Evolutionary conservation across 2,329 filamentous ascomycete genomes (phyloP).

Genomic region (Immersiporthe knoxdaviesiana): DNA sequence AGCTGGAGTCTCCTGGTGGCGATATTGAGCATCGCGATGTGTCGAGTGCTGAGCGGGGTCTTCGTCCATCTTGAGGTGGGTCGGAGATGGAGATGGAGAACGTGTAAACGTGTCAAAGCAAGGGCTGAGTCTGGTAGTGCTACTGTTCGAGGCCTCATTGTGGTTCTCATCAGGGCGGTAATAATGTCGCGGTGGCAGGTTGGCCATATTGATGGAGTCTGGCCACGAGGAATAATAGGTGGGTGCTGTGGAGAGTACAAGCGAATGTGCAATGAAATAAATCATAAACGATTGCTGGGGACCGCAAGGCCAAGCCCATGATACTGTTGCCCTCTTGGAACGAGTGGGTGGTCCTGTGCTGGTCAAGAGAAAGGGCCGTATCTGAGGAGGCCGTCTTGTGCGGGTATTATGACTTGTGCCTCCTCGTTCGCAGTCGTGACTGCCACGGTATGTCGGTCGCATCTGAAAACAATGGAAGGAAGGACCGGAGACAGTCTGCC

Average conservation of each 20-base stretch:
- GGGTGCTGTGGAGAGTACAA: not conserved
- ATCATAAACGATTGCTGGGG: not conserved
- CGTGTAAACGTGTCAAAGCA: not conserved
- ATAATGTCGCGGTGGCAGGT: not conserved
- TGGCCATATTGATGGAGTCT: constrained; percentile 11
- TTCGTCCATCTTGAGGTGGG: not conserved
- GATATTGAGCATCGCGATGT: not conserved
- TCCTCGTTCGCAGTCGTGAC: not conserved
- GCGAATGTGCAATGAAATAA: constrained; percentile 8
- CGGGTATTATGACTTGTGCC: not conserved
- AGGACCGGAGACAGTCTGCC: not conserved
- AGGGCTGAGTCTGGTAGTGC: not conserved
- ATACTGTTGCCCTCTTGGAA: not conserved
- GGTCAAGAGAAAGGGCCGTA: not conserved
- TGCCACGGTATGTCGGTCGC: not conserved
- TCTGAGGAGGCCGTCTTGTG: not conserved
- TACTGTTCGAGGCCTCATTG: not conserved
- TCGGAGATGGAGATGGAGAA: not conserved
- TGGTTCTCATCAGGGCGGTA: not conserved
- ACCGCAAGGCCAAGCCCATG: not conserved
- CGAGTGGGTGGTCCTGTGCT: not conserved
- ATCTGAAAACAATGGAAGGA: not conserved
- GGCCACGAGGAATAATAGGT: not conserved
- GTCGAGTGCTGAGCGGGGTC: not conserved
- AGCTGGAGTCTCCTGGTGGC: not conserved